Percentiles rank a stretch among this genome's conserved stretches.
phyloP scores from a whole-genome alignment of 495 filamentous ascomycete species.

The Neurospora sp. region DNA sequence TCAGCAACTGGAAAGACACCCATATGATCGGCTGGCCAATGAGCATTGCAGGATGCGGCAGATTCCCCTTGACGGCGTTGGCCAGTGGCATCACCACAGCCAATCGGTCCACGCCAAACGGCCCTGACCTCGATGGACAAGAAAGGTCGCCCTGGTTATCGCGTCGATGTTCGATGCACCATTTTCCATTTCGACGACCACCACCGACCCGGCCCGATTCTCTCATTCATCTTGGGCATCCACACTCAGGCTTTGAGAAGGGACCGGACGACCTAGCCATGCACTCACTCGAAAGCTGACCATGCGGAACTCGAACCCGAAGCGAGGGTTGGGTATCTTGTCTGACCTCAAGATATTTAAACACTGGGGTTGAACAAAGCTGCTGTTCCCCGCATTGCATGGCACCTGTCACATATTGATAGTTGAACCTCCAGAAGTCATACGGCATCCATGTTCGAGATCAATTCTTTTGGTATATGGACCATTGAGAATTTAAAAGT shows the following conservation, averaged over 20 bases:
- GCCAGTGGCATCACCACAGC: not conserved
- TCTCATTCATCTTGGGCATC: not conserved
- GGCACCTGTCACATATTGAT: not conserved
- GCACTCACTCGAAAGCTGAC: not conserved
- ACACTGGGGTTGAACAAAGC: not conserved
- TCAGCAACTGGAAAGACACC: not conserved
- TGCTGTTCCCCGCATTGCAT: not conserved
- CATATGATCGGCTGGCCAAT: constrained; percentile 1
- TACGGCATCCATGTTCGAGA: not conserved
- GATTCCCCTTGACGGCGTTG: constrained; percentile 1
- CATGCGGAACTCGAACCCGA: not conserved
- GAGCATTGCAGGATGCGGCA: not conserved
- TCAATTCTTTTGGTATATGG: not conserved
- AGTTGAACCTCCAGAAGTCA: not conserved
- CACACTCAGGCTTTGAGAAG: not conserved
- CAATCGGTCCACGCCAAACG: constrained; percentile 1
- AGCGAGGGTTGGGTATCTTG: not conserved
- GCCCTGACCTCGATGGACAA: not conserved
- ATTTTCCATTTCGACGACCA: not conserved
- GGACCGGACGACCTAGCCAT: not conserved
- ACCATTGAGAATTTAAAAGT: not conserved
- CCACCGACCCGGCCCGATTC: not conserved
- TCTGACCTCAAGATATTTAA: not conserved
- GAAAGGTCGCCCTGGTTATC: not conserved
- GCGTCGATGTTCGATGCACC: not conserved